A percentile compares a stretch with the other conserved stretches of the same genome.
These are phyloP conservation scores for Taiozyma onychis DNA, from an alignment of 1,139 yeast genomes.

Conservation along the genomic window DNA sequence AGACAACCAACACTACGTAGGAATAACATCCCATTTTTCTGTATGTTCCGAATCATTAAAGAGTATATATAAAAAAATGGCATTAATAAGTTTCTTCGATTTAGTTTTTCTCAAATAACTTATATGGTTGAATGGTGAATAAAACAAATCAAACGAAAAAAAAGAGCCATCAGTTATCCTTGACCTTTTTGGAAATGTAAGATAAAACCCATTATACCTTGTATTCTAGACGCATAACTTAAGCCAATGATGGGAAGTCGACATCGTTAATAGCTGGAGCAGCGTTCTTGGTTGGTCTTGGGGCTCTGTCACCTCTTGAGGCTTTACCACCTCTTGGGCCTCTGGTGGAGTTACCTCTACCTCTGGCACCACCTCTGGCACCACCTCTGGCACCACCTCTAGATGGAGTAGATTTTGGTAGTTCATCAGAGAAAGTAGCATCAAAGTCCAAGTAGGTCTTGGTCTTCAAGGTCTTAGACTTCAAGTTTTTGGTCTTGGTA, in stretches of 20 bases:
- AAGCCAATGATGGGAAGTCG: slow-evolving; percentile 1
- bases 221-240: neutral
- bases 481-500: slow-evolving; percentile 53
- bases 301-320: neutral
- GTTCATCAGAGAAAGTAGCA: slow-evolving; percentile 53
- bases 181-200: neutral
- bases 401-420: slow-evolving; percentile 15
- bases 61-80: neutral
- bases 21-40: neutral
- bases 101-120: neutral
- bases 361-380: slow-evolving; percentile 22
- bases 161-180: neutral
- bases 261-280: neutral
- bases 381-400: slow-evolving; percentile 17
- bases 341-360: slow-evolving; percentile 34
- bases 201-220: neutral
- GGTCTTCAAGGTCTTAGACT: slow-evolving; percentile 59
- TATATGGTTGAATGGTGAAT: neutral
- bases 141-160: neutral
- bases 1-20: neutral
- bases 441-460: slow-evolving; percentile 65
- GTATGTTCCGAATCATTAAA: neutral
- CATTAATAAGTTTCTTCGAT: neutral
- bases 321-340: neutral
- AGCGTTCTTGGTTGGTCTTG: neutral